Evolutionary conservation across 2,329 filamentous ascomycete species (phyloP).

Genomic region (Colletotrichum sp.): DNA sequence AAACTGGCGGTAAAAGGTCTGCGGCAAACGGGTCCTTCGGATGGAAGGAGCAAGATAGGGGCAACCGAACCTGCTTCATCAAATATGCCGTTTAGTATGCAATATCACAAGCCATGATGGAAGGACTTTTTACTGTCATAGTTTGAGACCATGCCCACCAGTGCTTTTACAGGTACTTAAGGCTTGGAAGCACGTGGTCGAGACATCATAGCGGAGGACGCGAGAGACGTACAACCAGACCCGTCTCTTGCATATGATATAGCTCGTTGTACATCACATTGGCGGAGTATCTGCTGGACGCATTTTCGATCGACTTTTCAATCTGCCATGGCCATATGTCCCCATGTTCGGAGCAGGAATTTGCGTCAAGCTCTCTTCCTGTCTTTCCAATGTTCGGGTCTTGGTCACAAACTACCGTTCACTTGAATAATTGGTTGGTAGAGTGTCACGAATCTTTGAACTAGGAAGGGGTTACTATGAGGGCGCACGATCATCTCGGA

Average conservation of each 20-base stretch:
- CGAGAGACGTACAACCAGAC: not conserved
- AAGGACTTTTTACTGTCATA: not conserved
- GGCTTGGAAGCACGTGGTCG: not conserved
- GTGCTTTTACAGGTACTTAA: not conserved
- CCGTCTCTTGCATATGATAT: not conserved
- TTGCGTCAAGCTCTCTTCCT: not conserved
- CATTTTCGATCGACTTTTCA: not conserved
- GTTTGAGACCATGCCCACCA: not conserved
- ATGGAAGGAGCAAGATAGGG: not conserved
- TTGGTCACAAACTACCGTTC: not conserved
- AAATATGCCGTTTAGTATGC: fast-evolving
- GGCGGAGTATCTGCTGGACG: not conserved
- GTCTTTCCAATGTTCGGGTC: not conserved
- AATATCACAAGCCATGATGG: fast-evolving
- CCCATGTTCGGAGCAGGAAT: fast-evolving
- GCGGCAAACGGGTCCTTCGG: not conserved
- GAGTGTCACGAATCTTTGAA: not conserved
- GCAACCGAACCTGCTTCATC: not conserved
- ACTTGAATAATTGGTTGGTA: not conserved
- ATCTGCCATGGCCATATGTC: not conserved
- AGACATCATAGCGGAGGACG: not conserved
- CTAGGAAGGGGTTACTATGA: not conserved
- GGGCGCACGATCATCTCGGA: not conserved
- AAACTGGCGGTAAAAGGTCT: not conserved
- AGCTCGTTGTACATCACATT: not conserved